Percentiles rank a stretch among this genome's conserved stretches.
phyloP scores from a whole-genome alignment of 2,329 filamentous ascomycete species.

The Tolypocladium guangdongense region DNA sequence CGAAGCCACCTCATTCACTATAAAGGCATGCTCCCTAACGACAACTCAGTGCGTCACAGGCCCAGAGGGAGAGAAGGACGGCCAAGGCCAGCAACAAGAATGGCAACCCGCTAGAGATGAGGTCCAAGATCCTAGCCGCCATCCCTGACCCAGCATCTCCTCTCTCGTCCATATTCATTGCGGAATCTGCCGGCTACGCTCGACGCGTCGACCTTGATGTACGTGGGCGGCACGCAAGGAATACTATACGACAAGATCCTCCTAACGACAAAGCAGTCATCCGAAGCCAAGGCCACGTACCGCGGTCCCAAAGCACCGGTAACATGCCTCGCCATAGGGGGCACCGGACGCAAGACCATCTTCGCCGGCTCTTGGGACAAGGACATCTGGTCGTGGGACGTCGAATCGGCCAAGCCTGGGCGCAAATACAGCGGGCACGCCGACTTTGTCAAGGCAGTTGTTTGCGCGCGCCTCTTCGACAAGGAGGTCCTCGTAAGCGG shows the following conservation, averaged over 20 bases:
- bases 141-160: constrained; percentile 53
- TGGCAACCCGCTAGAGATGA: constrained; percentile 69
- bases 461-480: constrained; percentile 48
- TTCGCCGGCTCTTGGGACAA: constrained; percentile 96
- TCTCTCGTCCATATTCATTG: constrained; percentile 56
- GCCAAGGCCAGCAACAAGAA: constrained; percentile 64
- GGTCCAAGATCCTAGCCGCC: constrained; percentile 77
- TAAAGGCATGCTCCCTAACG: neutral
- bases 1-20: too few relatives aligned
- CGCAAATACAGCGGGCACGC: constrained; percentile 63
- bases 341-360: constrained; percentile 43
- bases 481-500: constrained; percentile 61
- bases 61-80: constrained; percentile 47
- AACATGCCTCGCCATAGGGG: constrained; percentile 61
- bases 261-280: constrained; percentile 12
- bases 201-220: constrained; percentile 41
- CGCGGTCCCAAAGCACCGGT: constrained; percentile 70
- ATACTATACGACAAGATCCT: too few relatives aligned
- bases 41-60: constrained; percentile 34
- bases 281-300: constrained; percentile 36
- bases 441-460: constrained; percentile 83
- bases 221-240: neutral
- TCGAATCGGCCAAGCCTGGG: constrained; percentile 41
- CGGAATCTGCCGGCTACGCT: constrained; percentile 76
- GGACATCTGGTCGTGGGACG: constrained; percentile 74